These are phyloP conservation scores for Xylaria palmicola DNA, from an alignment of 495 filamentous ascomycete species.

Conservation along the genomic window DNA sequence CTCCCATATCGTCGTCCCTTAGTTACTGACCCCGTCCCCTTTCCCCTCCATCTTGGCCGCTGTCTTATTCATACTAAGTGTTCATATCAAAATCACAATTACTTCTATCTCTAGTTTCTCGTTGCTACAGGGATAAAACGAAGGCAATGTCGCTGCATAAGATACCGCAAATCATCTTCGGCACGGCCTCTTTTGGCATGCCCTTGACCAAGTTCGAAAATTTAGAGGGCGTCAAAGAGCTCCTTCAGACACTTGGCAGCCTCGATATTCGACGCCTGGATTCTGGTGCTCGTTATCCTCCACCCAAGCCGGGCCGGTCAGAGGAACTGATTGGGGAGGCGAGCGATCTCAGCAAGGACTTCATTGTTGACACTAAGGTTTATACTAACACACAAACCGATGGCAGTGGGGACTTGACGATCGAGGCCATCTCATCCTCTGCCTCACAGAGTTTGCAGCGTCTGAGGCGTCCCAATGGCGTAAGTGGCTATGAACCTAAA, in stretches of 20 bases:
- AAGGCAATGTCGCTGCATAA: too few species aligned
- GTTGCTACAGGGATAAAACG: too few species aligned
- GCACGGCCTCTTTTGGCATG: conserved; percentile 39
- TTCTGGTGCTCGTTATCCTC: conserved; percentile 46
- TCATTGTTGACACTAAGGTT: conserved; percentile 46
- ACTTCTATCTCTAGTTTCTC: too few species aligned
- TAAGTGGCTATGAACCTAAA: too few species aligned
- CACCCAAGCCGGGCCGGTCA: conserved; percentile 38
- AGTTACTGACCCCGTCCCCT: too few species aligned
- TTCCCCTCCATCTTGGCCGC: too few species aligned
- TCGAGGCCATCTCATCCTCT: conserved; percentile 11
- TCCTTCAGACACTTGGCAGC: conserved; percentile 26
- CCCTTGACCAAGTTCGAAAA: conserved; percentile 23
- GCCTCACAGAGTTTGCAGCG: conserved; percentile 15
- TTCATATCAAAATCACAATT: too few species aligned
- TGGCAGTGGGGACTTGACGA: conserved; percentile 19
- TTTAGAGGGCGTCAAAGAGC: conserved; percentile 21
- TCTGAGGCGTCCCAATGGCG: conserved; percentile 10
- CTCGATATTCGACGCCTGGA: conserved; percentile 41
- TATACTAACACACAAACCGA: conserved; percentile 22
- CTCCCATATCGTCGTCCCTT: too few species aligned
- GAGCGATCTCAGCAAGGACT: conserved; percentile 25
- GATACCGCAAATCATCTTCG: conserved; percentile 38
- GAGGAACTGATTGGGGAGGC: conserved; percentile 44
- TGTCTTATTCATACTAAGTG: too few species aligned